phyloP scores from a whole-genome alignment of 805 yeast genomes.

The Saccharomycopsis malanga region DNA sequence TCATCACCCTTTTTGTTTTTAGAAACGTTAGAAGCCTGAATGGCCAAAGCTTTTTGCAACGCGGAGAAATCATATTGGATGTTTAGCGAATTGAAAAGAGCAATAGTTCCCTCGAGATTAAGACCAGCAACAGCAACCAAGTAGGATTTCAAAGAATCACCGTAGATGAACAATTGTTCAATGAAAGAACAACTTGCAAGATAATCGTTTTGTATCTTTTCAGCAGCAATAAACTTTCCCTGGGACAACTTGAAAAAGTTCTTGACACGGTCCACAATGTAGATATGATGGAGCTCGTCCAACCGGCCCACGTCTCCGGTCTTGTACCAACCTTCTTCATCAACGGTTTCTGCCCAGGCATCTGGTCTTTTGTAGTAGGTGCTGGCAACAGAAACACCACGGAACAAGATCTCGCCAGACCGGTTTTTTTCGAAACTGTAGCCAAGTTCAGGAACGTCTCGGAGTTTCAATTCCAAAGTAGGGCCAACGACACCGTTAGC shows the following conservation, averaged over 20 bases:
- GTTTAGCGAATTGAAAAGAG: neutral
- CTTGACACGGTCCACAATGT: slow-evolving; percentile 67
- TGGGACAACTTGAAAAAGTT: slow-evolving; percentile 66
- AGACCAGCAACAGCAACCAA: slow-evolving; percentile 60
- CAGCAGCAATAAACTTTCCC: slow-evolving; percentile 70
- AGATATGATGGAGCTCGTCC: slow-evolving; percentile 45
- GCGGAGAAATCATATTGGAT: neutral
- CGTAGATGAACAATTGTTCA: slow-evolving; percentile 54
- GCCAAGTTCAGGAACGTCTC: slow-evolving; percentile 60
- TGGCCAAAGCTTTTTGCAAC: neutral
- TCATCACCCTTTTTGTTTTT: too few species aligned
- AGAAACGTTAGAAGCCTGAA: neutral
- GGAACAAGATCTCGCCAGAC: slow-evolving; percentile 54
- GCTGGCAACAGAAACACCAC: slow-evolving; percentile 57
- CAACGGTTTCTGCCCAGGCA: slow-evolving; percentile 47
- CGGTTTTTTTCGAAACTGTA: slow-evolving; percentile 37
- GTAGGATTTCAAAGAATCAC: slow-evolving; percentile 50
- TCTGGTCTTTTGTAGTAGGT: slow-evolving; percentile 52
- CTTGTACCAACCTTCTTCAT: slow-evolving; percentile 54
- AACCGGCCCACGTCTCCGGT: slow-evolving; percentile 62
- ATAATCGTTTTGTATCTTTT: slow-evolving; percentile 62
- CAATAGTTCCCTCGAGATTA: slow-evolving; percentile 31
- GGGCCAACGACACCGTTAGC: slow-evolving; percentile 55
- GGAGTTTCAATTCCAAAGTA: slow-evolving; percentile 49
- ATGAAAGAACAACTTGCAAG: slow-evolving; percentile 44